Conservation (phyloP, 2,329 filamentous ascomycete species). For the Trichoderma breve region DNA sequence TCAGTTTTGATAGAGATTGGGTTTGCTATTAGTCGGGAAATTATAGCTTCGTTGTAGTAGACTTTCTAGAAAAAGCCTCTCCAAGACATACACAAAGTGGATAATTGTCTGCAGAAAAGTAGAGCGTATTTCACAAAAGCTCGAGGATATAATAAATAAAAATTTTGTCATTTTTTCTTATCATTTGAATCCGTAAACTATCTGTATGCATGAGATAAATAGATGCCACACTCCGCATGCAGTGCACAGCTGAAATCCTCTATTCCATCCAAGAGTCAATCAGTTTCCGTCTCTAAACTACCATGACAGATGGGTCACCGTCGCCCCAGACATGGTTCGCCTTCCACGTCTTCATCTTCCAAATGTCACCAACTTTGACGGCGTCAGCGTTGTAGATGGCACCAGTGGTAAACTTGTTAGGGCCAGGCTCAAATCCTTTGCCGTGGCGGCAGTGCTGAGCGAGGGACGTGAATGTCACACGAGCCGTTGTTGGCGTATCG, state of each 20-base stretch:
- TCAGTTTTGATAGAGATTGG: neutral
- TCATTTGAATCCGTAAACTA: neutral
- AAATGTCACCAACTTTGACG: neutral
- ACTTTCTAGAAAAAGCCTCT: neutral
- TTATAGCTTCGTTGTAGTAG: neutral
- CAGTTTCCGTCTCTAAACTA: neutral
- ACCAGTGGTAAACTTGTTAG: neutral
- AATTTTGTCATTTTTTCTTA: neutral
- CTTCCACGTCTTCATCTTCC: neutral
- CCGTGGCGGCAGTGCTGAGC: neutral
- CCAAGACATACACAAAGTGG: neutral
- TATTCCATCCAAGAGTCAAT: neutral
- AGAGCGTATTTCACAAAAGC: neutral
- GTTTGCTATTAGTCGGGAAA: neutral
- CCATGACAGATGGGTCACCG: neutral
- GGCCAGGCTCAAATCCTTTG: neutral
- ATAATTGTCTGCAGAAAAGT: neutral
- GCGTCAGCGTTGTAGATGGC: neutral
- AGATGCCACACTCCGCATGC: neutral
- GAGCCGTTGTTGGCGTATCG: neutral
- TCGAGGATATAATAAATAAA: neutral
- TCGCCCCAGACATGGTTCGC: neutral
- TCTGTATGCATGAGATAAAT: neutral
- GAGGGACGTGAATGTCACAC: neutral
- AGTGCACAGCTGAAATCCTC: neutral